Percentiles rank a stretch among this genome's conserved stretches.
These are phyloP conservation scores for Lantana camara DNA, from an alignment of 257 asterid species.

Conservation along the genomic window DNA sequence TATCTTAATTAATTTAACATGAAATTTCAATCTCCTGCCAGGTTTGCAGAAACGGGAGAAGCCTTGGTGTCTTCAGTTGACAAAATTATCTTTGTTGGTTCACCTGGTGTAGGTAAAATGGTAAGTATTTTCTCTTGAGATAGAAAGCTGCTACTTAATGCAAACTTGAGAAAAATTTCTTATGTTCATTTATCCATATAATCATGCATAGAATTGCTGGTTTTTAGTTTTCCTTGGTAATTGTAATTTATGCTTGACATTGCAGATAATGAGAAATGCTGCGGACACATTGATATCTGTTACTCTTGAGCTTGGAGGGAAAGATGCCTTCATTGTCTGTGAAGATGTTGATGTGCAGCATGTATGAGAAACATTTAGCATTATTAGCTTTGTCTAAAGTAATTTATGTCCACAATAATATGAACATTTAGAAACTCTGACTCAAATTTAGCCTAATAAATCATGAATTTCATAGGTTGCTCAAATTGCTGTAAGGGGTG, in stretches of 20 bases:
- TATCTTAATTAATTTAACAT: conserved; percentile 29
- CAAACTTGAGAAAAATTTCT: conserved; percentile 10
- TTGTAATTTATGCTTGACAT: conserved; percentile 12
- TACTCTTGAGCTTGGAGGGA: conserved; percentile 98
- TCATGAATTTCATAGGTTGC: conserved; percentile 66
- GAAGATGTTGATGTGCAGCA: conserved; percentile 91
- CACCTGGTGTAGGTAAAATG: conserved; percentile 97
- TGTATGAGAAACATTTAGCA: conserved; percentile 49
- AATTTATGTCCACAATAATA: conserved; percentile 8
- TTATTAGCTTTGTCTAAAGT: conserved; percentile 27
- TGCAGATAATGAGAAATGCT: conserved; percentile 93
- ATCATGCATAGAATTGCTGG: conserved; percentile 17
- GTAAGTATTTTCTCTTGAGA: conserved; percentile 43
- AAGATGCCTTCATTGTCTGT: conserved; percentile 96
- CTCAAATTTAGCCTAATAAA: conserved; percentile 19
- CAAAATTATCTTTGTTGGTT: conserved; percentile 95
- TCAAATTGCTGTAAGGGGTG: conserved; percentile 97
- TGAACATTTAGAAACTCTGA: conserved; percentile 8
- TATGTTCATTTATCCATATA: conserved; percentile 16
- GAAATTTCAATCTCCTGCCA: conserved; percentile 42
- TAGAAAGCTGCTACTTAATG: background rate
- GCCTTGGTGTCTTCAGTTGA: conserved; percentile 91
- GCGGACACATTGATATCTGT: conserved; percentile 89
- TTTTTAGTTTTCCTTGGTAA: conserved; percentile 9
- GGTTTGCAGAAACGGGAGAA: conserved; percentile 99